Base-by-base conservation (phyloP, 2,329 filamentous ascomycete genomes). In the Biscogniauxia mediterranea region DNA sequence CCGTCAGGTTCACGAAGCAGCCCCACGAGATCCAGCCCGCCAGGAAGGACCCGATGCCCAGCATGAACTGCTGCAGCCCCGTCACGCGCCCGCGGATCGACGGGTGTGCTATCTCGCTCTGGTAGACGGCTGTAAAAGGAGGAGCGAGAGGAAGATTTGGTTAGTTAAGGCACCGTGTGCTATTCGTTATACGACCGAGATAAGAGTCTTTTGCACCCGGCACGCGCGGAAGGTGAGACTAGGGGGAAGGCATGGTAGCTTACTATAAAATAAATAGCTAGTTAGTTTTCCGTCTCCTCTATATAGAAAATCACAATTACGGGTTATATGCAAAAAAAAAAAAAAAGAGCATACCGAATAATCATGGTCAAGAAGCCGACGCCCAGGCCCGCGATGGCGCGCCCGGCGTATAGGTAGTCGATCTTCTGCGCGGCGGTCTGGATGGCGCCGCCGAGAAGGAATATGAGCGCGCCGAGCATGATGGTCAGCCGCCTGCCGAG, bases 21-120 rank as follows among this genome's bases (percentile, higher is more conserved):
- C 87, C 91, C 63, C 88, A 94, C 0, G 86, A 87, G 54, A 90
- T 85, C 90, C 90, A 93, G 0, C 86, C 82, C 0, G 91, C 91
- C 17, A 87, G 77, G 1, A 95, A 82, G 17, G 89, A 80, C 60
- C 91, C 91, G 26, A 94, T 84, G 1, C 90, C 91, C 56, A 94
- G 74, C 90, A 93, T 93, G 71, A 93, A 93, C 69, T 93, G 91
- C 73, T 93, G 91, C 3, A 94, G 79, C 28, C 86, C 84, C 0
- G 90, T 93, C 32, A 95, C 83, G 64, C 87, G 81, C 13, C 91
- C 91, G 73, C 91, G 85, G 69, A 94, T 94, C 61, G 83, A 84
- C 1, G 91, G 91, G 72, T 94, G 91, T 3, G 89, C 87, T 23
- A 94, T 82, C 70, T 95, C 91, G 21, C 89, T 90, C 72, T 93